Base-by-base conservation (phyloP, 1,284 basidiomycete species). In the Ustilago sp. region DNA sequence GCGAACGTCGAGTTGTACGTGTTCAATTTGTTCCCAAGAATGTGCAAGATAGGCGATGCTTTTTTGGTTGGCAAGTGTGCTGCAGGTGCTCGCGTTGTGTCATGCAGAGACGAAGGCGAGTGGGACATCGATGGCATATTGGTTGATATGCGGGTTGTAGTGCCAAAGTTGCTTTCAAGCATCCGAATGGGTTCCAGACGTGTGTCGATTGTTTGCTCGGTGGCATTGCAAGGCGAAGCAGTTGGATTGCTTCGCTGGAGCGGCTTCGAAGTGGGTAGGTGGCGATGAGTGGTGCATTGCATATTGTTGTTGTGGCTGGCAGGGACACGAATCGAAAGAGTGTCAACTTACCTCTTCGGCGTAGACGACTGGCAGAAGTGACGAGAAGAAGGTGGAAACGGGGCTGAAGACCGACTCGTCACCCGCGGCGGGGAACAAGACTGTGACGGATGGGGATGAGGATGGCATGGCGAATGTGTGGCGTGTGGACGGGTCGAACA, bases 291-390 rank as follows among this genome's bases (percentile, higher is more conserved):
- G 41, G 7, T 39, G 43, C 43, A 45, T 19, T 17, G 43, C 2
- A 4, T 47, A 38, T 47, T 48, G 15, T 13, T 23, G 28, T 36
- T 43, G 53, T 55, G 38, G 48, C 58, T 39, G 38, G 50, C 19
- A 28, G 12, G 56, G 50, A 59, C 41, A 41, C 34, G 35, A 43
- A 8, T 23, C 23, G 3, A 19, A 15, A 19, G 6, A 34, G 38
- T 43, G 59, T 47, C 72, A 66, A 73, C 78, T 77, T 69, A 77
- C 74, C 71, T 77, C 71, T 59, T 82, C 80, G 74, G 72, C 75
- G 73, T 79, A 72, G 51, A 58, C 79, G 34, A 74, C 69, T 34
- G 81, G 80, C 51, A 83, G 54, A 45, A 83, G 57, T 39, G 76
- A 72, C 56, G 73, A 68, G 77, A 79, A 74, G 71, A 81, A 80